Percentiles rank a stretch among this genome's conserved stretches.
Conservation (phyloP, 331 rosid genomes). For the Spiraea crenata region DNA sequence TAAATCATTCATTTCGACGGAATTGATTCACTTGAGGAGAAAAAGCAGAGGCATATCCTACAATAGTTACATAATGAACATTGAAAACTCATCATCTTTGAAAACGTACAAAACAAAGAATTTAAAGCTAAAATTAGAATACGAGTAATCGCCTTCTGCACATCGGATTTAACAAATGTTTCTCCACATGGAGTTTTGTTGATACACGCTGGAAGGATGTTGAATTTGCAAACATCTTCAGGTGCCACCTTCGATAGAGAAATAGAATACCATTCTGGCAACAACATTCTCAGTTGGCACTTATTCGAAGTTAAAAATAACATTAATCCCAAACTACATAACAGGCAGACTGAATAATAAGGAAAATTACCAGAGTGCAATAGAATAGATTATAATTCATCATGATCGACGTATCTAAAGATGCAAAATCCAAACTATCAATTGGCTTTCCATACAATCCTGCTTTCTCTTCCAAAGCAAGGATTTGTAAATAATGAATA, state of each 20-base stretch:
- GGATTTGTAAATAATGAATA: slow-evolving; percentile 15
- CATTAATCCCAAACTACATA: slow-evolving; percentile 5
- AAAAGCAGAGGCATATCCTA: too few relatives aligned
- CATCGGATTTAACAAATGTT: slow-evolving; percentile 75
- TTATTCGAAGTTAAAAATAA: slow-evolving; percentile 14
- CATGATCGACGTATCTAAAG: slow-evolving; percentile 96
- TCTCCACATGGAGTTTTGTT: slow-evolving; percentile 96
- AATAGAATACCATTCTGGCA: slow-evolving; percentile 9
- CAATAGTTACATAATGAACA: too few relatives aligned
- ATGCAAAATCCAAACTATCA: slow-evolving; percentile 97
- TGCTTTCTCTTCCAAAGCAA: slow-evolving; percentile 91
- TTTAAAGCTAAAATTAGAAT: not conserved
- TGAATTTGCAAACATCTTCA: slow-evolving; percentile 72
- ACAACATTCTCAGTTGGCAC: slow-evolving; percentile 5
- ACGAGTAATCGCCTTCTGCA: slow-evolving; percentile 70
- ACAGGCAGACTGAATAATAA: slow-evolving; percentile 11
- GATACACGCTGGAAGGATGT: slow-evolving; percentile 73
- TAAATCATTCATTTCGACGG: not conserved
- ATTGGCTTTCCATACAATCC: slow-evolving; percentile 96
- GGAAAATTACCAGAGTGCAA: slow-evolving; percentile 85
- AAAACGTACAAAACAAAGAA: too few relatives aligned
- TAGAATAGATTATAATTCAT: slow-evolving; percentile 98
- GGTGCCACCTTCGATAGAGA: slow-evolving; percentile 64
- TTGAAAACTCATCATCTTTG: too few relatives aligned
- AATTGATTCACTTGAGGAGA: not conserved